Evolutionary conservation across 768 basidiomycete species (phyloP).

Genomic region (button mushroom (Agaricus bisporus)): DNA sequence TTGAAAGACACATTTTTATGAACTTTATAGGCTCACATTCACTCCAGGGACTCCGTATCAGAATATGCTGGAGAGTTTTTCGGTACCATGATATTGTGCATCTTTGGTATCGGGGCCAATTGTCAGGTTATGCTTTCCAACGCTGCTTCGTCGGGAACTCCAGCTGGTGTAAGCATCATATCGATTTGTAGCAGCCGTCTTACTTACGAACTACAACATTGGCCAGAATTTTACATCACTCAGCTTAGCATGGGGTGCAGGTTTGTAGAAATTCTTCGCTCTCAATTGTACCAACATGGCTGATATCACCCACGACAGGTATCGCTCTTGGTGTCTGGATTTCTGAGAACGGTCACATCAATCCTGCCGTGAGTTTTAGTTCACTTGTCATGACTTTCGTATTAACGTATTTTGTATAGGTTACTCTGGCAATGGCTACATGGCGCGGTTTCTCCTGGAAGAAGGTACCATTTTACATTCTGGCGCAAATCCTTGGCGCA

Average conservation of each 20-base stretch:
- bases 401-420: slow-evolving; percentile 22
- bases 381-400: background rate
- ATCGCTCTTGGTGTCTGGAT: slow-evolving; percentile 58
- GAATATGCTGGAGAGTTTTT: slow-evolving; percentile 42
- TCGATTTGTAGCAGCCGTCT: background rate
- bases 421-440: slow-evolving; percentile 59
- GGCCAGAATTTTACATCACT: slow-evolving; percentile 24
- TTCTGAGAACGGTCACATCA: slow-evolving; percentile 64
- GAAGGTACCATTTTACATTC: slow-evolving; percentile 63
- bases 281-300: background rate
- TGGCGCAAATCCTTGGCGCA: slow-evolving; percentile 61
- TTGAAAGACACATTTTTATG: background rate
- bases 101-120: slow-evolving; percentile 46
- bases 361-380: slow-evolving; percentile 42
- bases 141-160: slow-evolving; percentile 29
- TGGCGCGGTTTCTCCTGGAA: slow-evolving; percentile 66
- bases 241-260: slow-evolving; percentile 39
- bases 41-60: slow-evolving; percentile 4
- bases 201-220: background rate
- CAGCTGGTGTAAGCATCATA: slow-evolving; percentile 41
- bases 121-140: slow-evolving; percentile 45
- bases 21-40: background rate
- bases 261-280: too few relatives aligned
- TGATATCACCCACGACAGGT: slow-evolving; percentile 18
- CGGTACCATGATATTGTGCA: slow-evolving; percentile 45